Base-by-base conservation (phyloP, 164 flowering plant genomes). In the Tetracentron sinense region DNA sequence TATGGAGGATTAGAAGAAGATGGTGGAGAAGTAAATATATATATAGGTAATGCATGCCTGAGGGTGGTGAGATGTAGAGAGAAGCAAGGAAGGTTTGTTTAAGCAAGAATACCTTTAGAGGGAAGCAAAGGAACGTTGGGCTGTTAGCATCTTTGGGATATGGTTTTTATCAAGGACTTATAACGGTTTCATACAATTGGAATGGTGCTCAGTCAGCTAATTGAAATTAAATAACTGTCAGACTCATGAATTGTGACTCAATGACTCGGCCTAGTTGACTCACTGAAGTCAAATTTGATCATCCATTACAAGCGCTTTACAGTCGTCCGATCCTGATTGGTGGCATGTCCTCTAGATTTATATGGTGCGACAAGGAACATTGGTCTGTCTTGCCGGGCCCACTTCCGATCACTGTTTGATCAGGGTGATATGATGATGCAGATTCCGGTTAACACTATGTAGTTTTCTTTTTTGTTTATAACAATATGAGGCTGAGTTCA, bases 91-190 rank as follows among this genome's bases (percentile, higher is more conserved):
- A 69, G 54, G 68, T 57, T 66, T 72, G 72, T 57, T 69, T 69
- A 73, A 77, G 76, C 65, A 76, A 77, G 86, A 74, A 83, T 83
- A 70, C 61, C 88, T 79, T 82, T 54, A 61, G 68, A 35, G 30
- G 59, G 79, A 83, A 83, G 85, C 82, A 82, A 83, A 68, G 79
- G 60, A 68, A 60, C 35, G 52, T 64, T 54, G 58, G 47, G 50
- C 31, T 60, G 56, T 42, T 54, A 31, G 42, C n/a, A 29, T 25
- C 51, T 56, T n/a, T 8, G 49, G 44, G 44, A 38, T 38, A 38
- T 14, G 33, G 35, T 49, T 19, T 51, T 61, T 2, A 5, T 20
- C 1, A 25, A n/a, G 33, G 6, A 6, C 0, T 26, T 15, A 4
- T 6, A 30, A 28, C 4, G 17, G 27, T 21, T 54, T 54, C 59